These are phyloP conservation scores for Tuber melanosporum DNA, from an alignment of 495 filamentous ascomycete species.

Conservation along the genomic window DNA sequence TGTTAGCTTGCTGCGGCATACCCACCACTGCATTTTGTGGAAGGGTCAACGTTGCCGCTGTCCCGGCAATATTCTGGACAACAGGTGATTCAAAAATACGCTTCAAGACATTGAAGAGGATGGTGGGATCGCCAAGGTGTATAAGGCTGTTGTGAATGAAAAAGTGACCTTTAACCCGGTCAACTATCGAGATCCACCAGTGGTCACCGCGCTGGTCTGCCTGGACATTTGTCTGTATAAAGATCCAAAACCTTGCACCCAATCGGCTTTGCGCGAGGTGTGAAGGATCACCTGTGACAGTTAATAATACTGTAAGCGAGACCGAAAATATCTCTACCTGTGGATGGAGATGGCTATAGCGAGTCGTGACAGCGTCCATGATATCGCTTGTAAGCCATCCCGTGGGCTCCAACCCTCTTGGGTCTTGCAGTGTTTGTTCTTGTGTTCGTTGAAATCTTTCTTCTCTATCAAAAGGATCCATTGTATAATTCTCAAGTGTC, in stretches of 20 bases:
- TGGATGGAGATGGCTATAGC: neutral
- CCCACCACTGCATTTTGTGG: neutral
- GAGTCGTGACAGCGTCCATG: neutral
- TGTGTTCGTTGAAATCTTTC: neutral
- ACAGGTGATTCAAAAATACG: neutral
- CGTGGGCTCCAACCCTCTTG: neutral
- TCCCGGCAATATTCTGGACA: neutral
- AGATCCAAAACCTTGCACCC: constrained; percentile 13
- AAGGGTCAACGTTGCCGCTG: neutral
- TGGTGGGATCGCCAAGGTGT: neutral
- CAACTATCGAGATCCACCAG: constrained; percentile 5
- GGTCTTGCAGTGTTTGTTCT: neutral
- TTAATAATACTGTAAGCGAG: neutral
- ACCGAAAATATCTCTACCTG: neutral
- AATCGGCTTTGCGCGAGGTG: neutral
- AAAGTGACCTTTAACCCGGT: constrained; percentile 2
- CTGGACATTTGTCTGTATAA: constrained; percentile 10
- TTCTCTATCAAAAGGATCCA: neutral
- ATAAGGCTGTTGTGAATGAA: neutral
- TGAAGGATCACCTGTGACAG: neutral
- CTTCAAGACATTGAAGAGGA: neutral
- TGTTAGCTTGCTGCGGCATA: constrained; percentile 8
- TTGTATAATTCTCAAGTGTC: neutral
- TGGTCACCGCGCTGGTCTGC: neutral
- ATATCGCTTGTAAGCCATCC: neutral